Base-by-base conservation (phyloP, 257 asterid genomes). In the Nicotiana obtusifolia region DNA sequence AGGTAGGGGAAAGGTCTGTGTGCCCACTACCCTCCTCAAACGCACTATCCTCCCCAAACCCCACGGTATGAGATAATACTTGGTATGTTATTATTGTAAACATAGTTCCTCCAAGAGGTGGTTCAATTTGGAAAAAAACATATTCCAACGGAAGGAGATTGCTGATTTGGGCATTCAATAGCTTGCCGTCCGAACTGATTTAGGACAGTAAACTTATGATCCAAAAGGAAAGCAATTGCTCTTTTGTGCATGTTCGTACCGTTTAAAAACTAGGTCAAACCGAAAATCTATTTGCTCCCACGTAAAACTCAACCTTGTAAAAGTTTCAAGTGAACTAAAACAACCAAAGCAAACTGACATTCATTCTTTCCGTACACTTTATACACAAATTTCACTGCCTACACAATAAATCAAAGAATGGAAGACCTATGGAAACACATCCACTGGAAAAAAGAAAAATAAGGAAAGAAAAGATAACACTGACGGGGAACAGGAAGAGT, bases 361-460 rank as follows among this genome's bases (percentile, higher is more conserved):
- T 20, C 17, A 37, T 2, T 57, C 54, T 20, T 64, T 57, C 15
- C 57, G 7, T 37, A 37, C 10, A 65, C 35, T 78, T 78, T 60
- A 15, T 78, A 78, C 82, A 60, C 17, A 60, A 35, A 78, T 35
- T 9, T 41, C 59, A 57, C 71, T 61, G 68, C 47, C 80, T 60
- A 30, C 41, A 59, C 73, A 86, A 81, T 10, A 49, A 82, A 88
- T 80, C 54, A 82, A 87, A 19, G 49, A 89, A 84, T 81, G 83
- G 82, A 79, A 83, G 49, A 56, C 57, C 82, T 22, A 73, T 66
- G 62, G 82, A 83, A 77, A 49, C 87, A 61, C 81, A 57, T 54
- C 81, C 81, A 82, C 81, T 54, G 80, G 82, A 22, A 49, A 85
- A 33, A 61, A 69, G 64, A 57, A 73, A 82, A 19, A 76, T 64